Conservation (phyloP, 2,329 filamentous ascomycete genomes). For the Parascedosporium putredinis region DNA sequence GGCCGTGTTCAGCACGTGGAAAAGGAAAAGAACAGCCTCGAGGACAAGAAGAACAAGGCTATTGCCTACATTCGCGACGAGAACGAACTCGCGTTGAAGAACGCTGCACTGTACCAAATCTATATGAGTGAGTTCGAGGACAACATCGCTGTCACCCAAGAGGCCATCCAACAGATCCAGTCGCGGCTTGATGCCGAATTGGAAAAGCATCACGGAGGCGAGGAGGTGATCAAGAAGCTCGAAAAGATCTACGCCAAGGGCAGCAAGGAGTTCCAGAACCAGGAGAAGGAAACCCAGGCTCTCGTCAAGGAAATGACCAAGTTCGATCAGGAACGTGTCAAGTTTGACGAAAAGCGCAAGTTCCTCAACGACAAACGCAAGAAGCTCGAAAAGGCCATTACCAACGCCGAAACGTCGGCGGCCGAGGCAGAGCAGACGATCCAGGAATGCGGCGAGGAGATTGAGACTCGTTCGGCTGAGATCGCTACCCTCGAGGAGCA, state of each 20-base stretch:
- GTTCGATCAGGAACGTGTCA: conserved; percentile 93
- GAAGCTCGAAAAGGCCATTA: conserved; percentile 84
- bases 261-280: conserved; percentile 69
- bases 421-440: conserved; percentile 69
- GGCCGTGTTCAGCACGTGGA: conserved; percentile 94
- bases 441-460: conserved; percentile 66
- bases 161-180: conserved; percentile 86
- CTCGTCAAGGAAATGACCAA: conserved; percentile 81
- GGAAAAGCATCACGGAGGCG: conserved; percentile 81
- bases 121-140: conserved; percentile 82
- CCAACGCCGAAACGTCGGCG: conserved; percentile 62
- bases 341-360: conserved; percentile 96
- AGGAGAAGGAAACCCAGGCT: conserved; percentile 71
- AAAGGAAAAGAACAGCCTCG: conserved; percentile 85
- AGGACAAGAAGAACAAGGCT: conserved; percentile 95
- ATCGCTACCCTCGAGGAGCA: conserved; percentile 65
- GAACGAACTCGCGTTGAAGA: conserved; percentile 82
- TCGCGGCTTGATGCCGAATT: conserved; percentile 76
- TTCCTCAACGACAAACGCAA: conserved; percentile 85
- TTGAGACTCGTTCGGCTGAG: conserved; percentile 65
- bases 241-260: conserved; percentile 76
- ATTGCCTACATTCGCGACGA: conserved; percentile 82
- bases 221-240: conserved; percentile 81
- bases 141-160: conserved; percentile 78
- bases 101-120: conserved; percentile 86